Base-by-base conservation (phyloP, 805 yeast species). In the Candida maesae region DNA sequence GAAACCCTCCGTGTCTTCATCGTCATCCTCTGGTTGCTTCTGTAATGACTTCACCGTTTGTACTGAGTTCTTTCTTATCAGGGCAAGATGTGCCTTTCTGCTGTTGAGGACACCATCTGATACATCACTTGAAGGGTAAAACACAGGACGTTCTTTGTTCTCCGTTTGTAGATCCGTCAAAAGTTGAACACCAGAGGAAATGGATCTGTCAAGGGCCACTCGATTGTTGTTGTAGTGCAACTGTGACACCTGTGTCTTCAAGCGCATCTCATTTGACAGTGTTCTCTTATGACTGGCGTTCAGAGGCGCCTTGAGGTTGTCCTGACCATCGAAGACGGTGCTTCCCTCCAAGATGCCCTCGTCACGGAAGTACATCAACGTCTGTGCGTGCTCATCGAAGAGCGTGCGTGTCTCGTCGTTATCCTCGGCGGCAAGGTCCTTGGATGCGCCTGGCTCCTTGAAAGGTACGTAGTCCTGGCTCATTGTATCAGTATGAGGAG, bases 161-260 rank as follows among this genome's bases (percentile, higher is more conserved):
- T 83, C 90, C 2, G 45, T 51, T 16, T 71, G 67, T 14, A 84
- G 60, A 16, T 79, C 77, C 16, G 61, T 55, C 36, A 84, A 55
- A 20, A 82, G 54, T 28, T 71, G 74, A 12, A 71, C 64, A 1
- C 81, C 73, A 23, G 73, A 68, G 45, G 71, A 65, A 42, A 84
- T 80, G 2, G 81, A 71, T 38, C 84, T 67, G 44, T 78, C 82
- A 41, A 90, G 66, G 1, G 82, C 72, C 0, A 78, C 66, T 41
- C 84, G 74, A 64, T 81, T 81, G 51, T 81, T 80, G 56, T 87
- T 87, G 59, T 84, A 91, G 46, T 78, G 84, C 42, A 83, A 64
- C 56, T 90, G 96, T 44, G 80, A 78, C 24, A 83, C 59, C 38
- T 88, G 82, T 1, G 82, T 68, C 34, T 70, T 66, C 45, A 70